Evolutionary conservation across 345 rosid genomes (phyloP), one percentile per base, ranked within the genome.

Genomic region (Gossypioides kirkii): DNA sequence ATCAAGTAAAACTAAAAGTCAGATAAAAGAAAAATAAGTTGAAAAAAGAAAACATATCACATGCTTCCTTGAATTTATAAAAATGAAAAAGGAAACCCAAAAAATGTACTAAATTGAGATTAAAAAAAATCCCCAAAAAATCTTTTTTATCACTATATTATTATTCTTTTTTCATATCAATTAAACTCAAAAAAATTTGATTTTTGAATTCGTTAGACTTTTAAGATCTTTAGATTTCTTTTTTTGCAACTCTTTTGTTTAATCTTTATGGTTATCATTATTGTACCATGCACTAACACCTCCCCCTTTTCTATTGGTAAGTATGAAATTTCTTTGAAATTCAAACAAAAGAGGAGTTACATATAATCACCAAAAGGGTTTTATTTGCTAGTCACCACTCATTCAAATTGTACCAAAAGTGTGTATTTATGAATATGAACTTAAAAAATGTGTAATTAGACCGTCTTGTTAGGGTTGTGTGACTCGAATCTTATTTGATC

Each of bases 11-110:
- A 66, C 13, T 13, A 45, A 12, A 12, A 61, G 16, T 4, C 9
- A 25, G 8, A 11, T 50, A 12, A 46, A 43, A 22, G 10, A 43
- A 8, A 26, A 23, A 68, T 0, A 3, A 23, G 4, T 22, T 12
- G 28, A 43, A 65, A 63, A n/a, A 11, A 1, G 2, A 4, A n/a
- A 1, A 18, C 2, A 42, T 42, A 23, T 66, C 36, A 45, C 38
- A 45, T 45, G 18, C 32, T 20, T 38, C 54, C 62, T 60, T 74
- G 63, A 71, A 53, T 77, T 74, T 81, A 64, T 74, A 60, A 13
- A 32, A 32, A 5, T 32, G 38, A 32, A 32, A 32, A 32, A 32
- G 38, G 38, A 32, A 32, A 32, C 38, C 38, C 7, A n/a, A 68
- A 79, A 70, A 58, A n/a, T 26, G 26, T 13, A 4, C 0, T 12